Evolutionary conservation across 2,329 filamentous ascomycete genomes (phyloP), one percentile per base, ranked within the genome.

Genomic region (Grosmannia huntii): DNA sequence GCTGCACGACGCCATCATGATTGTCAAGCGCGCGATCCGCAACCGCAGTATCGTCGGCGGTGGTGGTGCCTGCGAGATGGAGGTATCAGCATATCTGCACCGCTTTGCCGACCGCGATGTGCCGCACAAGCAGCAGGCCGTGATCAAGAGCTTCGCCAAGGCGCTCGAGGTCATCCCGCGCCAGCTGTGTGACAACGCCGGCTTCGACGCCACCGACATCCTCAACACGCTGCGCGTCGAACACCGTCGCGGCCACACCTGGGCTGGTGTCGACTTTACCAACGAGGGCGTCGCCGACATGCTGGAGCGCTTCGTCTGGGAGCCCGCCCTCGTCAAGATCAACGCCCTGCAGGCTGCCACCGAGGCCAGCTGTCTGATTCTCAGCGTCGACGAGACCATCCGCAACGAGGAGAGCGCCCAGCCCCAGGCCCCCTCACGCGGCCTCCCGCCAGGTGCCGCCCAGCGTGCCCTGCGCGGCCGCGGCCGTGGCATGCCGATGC

Each of bases 1-100:
- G 69, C 82, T 99, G 64, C 94, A 99, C 78, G 94, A 99, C 68
- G 94, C 94, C 66, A 97, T 99, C 74, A 99, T 99, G 94, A 96
- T 99, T 68, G 94, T 99, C 69, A 97, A 97, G 83, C 90, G 95
- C 62, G 90, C 94, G 31, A 90, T 97, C 73, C 90, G 89, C 77
- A 95, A 97, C 79, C 86, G 86, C 69, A 88, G 83, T 69, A 96
- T 99, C 64, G 94, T 99, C 28, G 94, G 91, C 52, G 94, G 94
- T 66, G 94, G 94, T 66, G 94, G 94, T 70, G 92, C 94, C 21
- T 85, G 81, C 67, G 94, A 99, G 79, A 97, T 99, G 92, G 94
- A 97, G 72, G 74, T 97, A 56, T 96, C 91, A 7, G 87, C 90
- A 46, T 95, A 96, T 75, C 83, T 99, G 63, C 91, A 96, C 78